Conservation (phyloP, 495 filamentous ascomycete species). For the Talaromyces adpressus region DNA sequence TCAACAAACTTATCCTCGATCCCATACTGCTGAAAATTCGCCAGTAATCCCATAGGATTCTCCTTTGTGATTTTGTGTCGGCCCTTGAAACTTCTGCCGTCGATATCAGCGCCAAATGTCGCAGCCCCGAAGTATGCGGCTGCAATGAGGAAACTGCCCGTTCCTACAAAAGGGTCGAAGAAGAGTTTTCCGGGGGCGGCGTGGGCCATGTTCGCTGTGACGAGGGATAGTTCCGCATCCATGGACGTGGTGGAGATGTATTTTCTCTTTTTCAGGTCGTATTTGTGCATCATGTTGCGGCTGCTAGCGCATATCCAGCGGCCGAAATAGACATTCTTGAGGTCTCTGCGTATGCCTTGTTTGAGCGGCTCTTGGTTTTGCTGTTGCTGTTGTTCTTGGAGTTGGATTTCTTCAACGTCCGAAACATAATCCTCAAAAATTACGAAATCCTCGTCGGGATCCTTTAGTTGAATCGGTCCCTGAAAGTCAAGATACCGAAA, state of each 20-base stretch:
- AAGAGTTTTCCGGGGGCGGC: constrained; percentile 75
- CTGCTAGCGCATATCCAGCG: constrained; percentile 56
- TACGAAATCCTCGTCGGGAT: constrained; percentile 64
- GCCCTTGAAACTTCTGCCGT: constrained; percentile 78
- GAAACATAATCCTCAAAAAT: constrained; percentile 73
- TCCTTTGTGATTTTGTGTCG: constrained; percentile 41
- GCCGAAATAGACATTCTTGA: constrained; percentile 61
- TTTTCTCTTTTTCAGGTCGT: constrained; percentile 82
- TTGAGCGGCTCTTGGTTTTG: constrained; percentile 8
- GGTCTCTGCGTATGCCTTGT: constrained; percentile 16
- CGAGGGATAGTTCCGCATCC: constrained; percentile 86
- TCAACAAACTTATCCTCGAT: constrained; percentile 58
- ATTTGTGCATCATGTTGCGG: constrained; percentile 60
- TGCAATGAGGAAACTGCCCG: constrained; percentile 81
- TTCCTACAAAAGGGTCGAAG: constrained; percentile 94
- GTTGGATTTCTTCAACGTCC: constrained; percentile 22
- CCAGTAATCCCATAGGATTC: constrained; percentile 44
- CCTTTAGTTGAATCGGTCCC: constrained; percentile 67
- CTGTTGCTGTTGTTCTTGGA: background rate
- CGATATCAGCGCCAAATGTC: constrained; percentile 82
- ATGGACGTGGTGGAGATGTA: constrained; percentile 97
- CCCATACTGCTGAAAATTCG: constrained; percentile 84
- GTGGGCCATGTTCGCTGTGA: constrained; percentile 86
- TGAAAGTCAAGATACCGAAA: constrained; percentile 73
- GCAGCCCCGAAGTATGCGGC: constrained; percentile 83